Conservation (phyloP, 2,329 filamentous ascomycete genomes). For the Talaromyces sp. region DNA sequence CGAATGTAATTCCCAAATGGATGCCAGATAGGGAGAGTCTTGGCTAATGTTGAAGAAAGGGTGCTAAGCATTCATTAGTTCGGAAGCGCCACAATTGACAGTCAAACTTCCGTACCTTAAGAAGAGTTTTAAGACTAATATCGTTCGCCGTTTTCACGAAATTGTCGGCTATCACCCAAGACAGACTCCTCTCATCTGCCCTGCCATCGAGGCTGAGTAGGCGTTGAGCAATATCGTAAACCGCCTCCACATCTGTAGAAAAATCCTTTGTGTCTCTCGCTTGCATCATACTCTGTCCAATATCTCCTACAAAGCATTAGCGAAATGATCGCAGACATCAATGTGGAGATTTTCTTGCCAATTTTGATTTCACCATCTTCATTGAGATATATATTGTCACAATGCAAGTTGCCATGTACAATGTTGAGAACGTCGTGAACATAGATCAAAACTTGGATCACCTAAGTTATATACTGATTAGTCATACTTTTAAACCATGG, state of each 20-base stretch:
- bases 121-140: not conserved
- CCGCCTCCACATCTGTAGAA: not conserved
- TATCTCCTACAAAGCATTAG: not conserved
- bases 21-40: too few species aligned
- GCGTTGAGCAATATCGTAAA: not conserved
- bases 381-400: not conserved
- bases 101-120: too few species aligned
- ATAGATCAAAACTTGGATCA: not conserved
- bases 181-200: not conserved
- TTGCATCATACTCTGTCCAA: not conserved
- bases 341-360: not conserved
- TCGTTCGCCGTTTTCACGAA: not conserved
- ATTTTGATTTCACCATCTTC: not conserved
- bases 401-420: not conserved
- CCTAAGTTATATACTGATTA: not conserved
- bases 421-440: conserved; percentile 1
- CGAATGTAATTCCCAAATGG: too few species aligned
- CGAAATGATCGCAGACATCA: not conserved
- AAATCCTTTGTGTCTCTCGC: not conserved
- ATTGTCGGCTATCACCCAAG: not conserved
- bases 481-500: not conserved
- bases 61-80: too few species aligned
- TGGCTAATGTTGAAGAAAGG: too few species aligned
- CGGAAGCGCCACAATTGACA: too few species aligned
- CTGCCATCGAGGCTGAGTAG: not conserved